Conservation (phyloP, 257 asterid species). For the Solanum okadae region DNA sequence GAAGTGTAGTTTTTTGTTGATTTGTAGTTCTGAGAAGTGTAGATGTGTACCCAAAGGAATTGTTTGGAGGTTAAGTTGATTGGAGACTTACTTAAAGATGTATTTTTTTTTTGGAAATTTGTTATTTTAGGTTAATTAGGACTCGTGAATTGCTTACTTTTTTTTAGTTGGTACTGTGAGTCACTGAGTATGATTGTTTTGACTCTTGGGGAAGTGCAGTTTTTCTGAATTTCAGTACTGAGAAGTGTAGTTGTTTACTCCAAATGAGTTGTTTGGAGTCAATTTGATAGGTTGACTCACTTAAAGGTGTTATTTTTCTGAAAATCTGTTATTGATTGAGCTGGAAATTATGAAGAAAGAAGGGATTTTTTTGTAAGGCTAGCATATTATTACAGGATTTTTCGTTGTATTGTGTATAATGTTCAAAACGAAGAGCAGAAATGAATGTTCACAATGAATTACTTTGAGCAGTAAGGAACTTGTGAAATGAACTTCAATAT, state of each 20-base stretch:
- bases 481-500: neutral
- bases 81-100: neutral
- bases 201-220: neutral
- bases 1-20: neutral
- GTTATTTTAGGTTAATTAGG: neutral
- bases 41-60: neutral
- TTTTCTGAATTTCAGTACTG: neutral
- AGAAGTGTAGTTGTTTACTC: neutral
- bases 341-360: neutral
- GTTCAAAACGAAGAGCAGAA: neutral
- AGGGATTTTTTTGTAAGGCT: neutral
- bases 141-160: neutral
- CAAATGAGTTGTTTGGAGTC: neutral
- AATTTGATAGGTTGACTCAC: neutral
- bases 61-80: neutral
- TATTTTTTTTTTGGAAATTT: neutral
- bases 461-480: neutral
- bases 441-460: neutral
- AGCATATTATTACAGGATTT: neutral
- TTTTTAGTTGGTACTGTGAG: neutral
- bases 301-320: neutral
- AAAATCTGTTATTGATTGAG: neutral
- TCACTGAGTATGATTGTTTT: neutral
- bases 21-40: neutral
- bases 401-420: neutral